A percentile compares a stretch with the other conserved stretches of the same genome.
These are phyloP conservation scores for Elasticomyces elasticus DNA, from an alignment of 495 filamentous ascomycete genomes.

Conservation along the genomic window DNA sequence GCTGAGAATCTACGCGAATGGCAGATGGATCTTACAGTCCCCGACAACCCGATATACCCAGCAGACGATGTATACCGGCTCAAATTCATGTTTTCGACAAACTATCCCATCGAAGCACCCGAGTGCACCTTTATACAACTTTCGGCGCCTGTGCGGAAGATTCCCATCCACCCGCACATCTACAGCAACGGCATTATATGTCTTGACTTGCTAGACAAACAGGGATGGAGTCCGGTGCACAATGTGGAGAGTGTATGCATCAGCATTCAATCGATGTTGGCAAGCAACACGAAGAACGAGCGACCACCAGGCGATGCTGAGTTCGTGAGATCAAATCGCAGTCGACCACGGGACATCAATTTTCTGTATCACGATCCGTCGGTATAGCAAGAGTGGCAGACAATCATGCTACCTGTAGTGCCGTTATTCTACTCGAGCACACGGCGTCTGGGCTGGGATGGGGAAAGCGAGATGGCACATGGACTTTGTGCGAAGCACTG, in stretches of 20 bases:
- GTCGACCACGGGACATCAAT: slow-evolving; percentile 71
- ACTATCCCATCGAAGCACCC: slow-evolving; percentile 91
- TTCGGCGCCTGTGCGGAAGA: slow-evolving; percentile 40
- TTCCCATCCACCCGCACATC: slow-evolving; percentile 94
- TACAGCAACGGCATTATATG: slow-evolving; percentile 98
- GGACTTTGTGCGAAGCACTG: background rate
- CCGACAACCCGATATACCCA: slow-evolving; percentile 82
- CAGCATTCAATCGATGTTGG: slow-evolving; percentile 97
- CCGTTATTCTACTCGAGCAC: background rate
- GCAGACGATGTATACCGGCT: slow-evolving; percentile 67
- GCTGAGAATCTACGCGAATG: slow-evolving; percentile 80
- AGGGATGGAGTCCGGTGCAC: slow-evolving; percentile 93
- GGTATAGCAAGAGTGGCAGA: slow-evolving; percentile 41
- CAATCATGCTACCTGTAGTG: background rate
- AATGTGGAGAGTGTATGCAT: slow-evolving; percentile 96
- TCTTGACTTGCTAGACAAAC: slow-evolving; percentile 76
- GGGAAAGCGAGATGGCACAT: background rate
- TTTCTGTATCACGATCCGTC: slow-evolving; percentile 83
- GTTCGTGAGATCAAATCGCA: slow-evolving; percentile 68
- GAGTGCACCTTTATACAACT: slow-evolving; percentile 78
- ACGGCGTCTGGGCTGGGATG: background rate
- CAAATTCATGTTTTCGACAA: slow-evolving; percentile 70
- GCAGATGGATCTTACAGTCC: slow-evolving; percentile 83
- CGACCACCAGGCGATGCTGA: slow-evolving; percentile 70
- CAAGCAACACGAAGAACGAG: slow-evolving; percentile 78